A percentile compares a stretch with the other conserved stretches of the same genome.
Evolutionary conservation across 768 basidiomycete genomes (phyloP).

Genomic region (Serendipita sp.): DNA sequence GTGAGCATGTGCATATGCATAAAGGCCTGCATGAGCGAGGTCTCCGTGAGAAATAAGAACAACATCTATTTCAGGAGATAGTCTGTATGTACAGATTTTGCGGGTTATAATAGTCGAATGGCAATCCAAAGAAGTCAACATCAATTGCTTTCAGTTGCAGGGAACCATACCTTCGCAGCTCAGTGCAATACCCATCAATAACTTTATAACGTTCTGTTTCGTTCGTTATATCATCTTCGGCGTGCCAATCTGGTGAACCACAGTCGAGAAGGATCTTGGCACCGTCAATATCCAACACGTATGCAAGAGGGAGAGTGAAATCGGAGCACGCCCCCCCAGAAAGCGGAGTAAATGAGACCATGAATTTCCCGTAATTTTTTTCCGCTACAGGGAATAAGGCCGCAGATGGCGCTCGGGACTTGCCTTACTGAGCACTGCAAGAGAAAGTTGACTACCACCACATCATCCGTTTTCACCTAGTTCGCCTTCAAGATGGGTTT

Average conservation of each 20-base stretch:
- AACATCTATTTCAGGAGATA: constrained; percentile 68
- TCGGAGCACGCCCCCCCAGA: constrained; percentile 65
- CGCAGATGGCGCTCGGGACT: too few species aligned
- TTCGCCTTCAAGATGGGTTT: constrained; percentile 22
- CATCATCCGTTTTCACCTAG: not conserved
- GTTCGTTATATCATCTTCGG: constrained; percentile 29
- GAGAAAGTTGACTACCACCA: not conserved
- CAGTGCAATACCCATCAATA: not conserved
- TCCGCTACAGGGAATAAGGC: not conserved
- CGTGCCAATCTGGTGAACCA: constrained; percentile 77
- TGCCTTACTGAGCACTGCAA: not conserved
- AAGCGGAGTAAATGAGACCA: constrained; percentile 92
- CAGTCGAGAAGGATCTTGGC: constrained; percentile 87
- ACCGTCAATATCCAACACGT: constrained; percentile 88
- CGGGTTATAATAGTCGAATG: not conserved
- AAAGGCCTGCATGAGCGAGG: constrained; percentile 75
- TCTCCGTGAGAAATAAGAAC: constrained; percentile 92
- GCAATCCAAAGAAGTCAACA: not conserved
- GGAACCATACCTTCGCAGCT: not conserved
- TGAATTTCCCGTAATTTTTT: constrained; percentile 17
- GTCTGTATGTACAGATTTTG: constrained; percentile 24
- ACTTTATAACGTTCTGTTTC: constrained; percentile 32
- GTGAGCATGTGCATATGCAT: constrained; percentile 75
- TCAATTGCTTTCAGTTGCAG: not conserved
- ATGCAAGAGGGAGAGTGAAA: constrained; percentile 50